A percentile compares a stretch with the other conserved stretches of the same genome.
Conservation (phyloP, 192 early-diverging fungal species). For the Dimargaris cristalligena region DNA sequence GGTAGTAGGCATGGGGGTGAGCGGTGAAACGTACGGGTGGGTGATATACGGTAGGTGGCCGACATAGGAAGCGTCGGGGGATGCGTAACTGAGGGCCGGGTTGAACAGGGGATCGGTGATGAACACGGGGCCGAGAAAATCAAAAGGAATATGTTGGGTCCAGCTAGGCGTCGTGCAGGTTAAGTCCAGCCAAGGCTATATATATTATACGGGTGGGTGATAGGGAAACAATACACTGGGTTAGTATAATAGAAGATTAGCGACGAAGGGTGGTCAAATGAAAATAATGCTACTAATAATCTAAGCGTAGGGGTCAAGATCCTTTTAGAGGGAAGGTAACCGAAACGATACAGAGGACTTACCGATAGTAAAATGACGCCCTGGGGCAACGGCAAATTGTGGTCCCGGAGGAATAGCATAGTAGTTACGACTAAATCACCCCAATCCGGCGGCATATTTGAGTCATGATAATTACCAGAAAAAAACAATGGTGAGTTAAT, state of each 20-base stretch:
- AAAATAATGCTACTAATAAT: too few relatives aligned
- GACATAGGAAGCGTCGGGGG: not conserved
- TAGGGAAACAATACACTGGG: too few relatives aligned
- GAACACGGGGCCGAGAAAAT: conserved; percentile 11
- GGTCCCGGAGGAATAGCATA: conserved; percentile 15
- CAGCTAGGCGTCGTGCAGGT: conserved; percentile 14
- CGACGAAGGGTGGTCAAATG: too few relatives aligned
- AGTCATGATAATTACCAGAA: too few relatives aligned
- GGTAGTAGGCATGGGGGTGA: too few relatives aligned
- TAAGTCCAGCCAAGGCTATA: conserved; percentile 24
- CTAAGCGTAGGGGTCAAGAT: too few relatives aligned
- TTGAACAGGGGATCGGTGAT: not conserved
- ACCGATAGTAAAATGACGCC: conserved; percentile 15
- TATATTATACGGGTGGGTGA: too few relatives aligned
- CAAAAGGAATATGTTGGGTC: conserved; percentile 9
- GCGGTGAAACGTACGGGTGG: conserved; percentile 22
- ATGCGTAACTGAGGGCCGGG: conserved; percentile 11
- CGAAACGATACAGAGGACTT: too few relatives aligned
- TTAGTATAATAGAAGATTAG: too few relatives aligned
- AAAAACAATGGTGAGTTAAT: too few relatives aligned
- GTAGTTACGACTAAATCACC: conserved; percentile 21
- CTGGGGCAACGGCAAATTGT: conserved; percentile 1
- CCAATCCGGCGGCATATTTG: too few relatives aligned
- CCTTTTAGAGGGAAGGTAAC: too few relatives aligned
- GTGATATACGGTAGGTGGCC: conserved; percentile 1